These are phyloP conservation scores for Urochloa ruziziensis DNA, from an alignment of 176 grass and related monocot genomes.

Conservation along the genomic window DNA sequence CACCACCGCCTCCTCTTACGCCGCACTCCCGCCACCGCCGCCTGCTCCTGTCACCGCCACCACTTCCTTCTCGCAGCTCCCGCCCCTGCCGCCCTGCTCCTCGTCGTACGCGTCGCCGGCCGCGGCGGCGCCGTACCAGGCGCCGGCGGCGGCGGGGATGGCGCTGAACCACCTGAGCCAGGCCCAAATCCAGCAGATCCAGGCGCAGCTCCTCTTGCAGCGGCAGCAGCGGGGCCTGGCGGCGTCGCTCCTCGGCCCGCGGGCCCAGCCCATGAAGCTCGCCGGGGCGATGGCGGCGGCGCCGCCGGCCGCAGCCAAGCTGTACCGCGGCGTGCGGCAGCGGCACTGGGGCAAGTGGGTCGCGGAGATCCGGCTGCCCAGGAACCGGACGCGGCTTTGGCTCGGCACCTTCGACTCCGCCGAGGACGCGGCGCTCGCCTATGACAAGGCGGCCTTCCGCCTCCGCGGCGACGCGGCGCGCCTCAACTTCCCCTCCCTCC, in stretches of 20 bases:
- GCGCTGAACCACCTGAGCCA: slow-evolving; percentile 57
- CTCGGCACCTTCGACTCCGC: slow-evolving; percentile 97
- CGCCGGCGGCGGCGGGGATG: slow-evolving; percentile 37
- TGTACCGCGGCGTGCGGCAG: slow-evolving; percentile 90
- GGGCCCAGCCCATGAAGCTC: slow-evolving; percentile 79
- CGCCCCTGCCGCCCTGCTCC: slow-evolving; percentile 37
- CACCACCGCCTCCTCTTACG: slow-evolving; percentile 10
- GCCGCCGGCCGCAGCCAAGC: slow-evolving; percentile 32
- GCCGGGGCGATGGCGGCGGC: slow-evolving; percentile 23
- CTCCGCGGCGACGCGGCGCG: slow-evolving; percentile 81
- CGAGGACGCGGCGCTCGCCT: slow-evolving; percentile 85
- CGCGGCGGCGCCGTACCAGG: slow-evolving; percentile 3
- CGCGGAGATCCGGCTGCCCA: slow-evolving; percentile 90
- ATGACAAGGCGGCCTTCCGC: slow-evolving; percentile 90
- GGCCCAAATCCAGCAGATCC: slow-evolving; percentile 71
- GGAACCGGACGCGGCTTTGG: slow-evolving; percentile 92
- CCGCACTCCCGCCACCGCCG: slow-evolving; percentile 32
- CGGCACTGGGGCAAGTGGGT: slow-evolving; percentile 99
- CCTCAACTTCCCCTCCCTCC: slow-evolving; percentile 89
- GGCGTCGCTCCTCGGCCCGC: slow-evolving; percentile 54
- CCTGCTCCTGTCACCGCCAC: slow-evolving; percentile 1
- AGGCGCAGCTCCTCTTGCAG: slow-evolving; percentile 60
- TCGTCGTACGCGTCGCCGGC: slow-evolving; percentile 33
- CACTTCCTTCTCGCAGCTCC: slow-evolving; percentile 49
- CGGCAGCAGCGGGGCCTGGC: slow-evolving; percentile 37